A percentile compares a stretch with the other conserved stretches of the same genome.
phyloP scores from a whole-genome alignment of 2,329 filamentous ascomycete species.

The Aspergillus tubingensis region DNA sequence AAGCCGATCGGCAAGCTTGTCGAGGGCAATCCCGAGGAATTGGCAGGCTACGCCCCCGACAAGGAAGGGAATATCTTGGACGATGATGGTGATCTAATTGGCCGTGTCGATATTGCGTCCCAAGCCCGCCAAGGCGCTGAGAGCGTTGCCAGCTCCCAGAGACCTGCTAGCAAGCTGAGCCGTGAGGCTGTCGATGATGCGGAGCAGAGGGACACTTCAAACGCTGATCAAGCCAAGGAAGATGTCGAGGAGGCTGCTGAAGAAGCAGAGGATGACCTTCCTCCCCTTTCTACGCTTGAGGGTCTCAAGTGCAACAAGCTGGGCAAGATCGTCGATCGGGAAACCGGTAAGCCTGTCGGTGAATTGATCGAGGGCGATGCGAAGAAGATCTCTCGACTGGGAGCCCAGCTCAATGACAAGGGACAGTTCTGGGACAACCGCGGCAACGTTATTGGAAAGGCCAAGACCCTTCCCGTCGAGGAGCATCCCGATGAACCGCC shows the following conservation, averaged over 20 bases:
- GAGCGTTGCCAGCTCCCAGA: slow-evolving; percentile 11
- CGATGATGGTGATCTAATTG: slow-evolving; percentile 40
- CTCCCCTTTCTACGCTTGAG: slow-evolving; percentile 41
- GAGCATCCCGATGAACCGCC: slow-evolving; percentile 44
- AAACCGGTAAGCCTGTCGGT: slow-evolving; percentile 53
- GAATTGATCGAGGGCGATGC: slow-evolving; percentile 64
- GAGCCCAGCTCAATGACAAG: slow-evolving; percentile 54
- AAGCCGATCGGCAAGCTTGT: slow-evolving; percentile 41
- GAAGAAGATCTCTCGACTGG: slow-evolving; percentile 57
- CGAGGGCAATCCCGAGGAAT: slow-evolving; percentile 43
- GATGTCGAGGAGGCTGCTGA: slow-evolving; percentile 18
- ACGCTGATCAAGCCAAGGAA: slow-evolving; percentile 47
- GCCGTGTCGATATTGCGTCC: slow-evolving; percentile 35
- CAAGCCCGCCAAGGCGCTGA: slow-evolving; percentile 45
- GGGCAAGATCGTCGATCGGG: slow-evolving; percentile 45
- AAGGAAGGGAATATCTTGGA: slow-evolving; percentile 39
- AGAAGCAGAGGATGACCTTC: slow-evolving; percentile 35
- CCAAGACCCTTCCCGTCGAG: slow-evolving; percentile 48
- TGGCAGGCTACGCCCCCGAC: slow-evolving; percentile 42
- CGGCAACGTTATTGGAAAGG: slow-evolving; percentile 64
- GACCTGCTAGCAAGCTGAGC: slow-evolving; percentile 29
- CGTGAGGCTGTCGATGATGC: slow-evolving; percentile 52
- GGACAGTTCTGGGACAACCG: slow-evolving; percentile 66
- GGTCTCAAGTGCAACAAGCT: slow-evolving; percentile 47
- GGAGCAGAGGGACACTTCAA: slow-evolving; percentile 52